Evolutionary conservation across 495 filamentous ascomycete species (phyloP).

Genomic region (Darksidea phi): DNA sequence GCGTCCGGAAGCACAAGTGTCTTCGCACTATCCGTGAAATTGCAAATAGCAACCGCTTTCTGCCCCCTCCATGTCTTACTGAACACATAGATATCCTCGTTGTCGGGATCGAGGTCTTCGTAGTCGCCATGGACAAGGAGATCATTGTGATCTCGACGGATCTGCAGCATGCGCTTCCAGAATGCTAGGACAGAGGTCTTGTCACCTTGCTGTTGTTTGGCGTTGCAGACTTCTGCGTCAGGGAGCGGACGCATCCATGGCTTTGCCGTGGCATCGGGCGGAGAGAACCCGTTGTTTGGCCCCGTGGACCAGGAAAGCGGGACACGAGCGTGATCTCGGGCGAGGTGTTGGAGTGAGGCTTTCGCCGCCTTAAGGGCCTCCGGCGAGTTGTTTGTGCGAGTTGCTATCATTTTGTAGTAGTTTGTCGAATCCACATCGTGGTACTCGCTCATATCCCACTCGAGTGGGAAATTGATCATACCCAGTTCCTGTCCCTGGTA

Average conservation of each 20-base stretch:
- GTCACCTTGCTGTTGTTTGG: constrained; percentile 50
- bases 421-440: constrained; percentile 70
- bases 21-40: constrained; percentile 42
- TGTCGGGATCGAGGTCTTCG: constrained; percentile 47
- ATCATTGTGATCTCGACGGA: constrained; percentile 55
- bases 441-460: constrained; percentile 67
- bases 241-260: constrained; percentile 65
- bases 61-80: constrained; percentile 45
- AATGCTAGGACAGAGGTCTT: constrained; percentile 51
- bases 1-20: not conserved
- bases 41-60: constrained; percentile 52
- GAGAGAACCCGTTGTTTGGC: constrained; percentile 55
- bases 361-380: constrained; percentile 14
- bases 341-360: constrained; percentile 17
- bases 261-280: constrained; percentile 51
- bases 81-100: constrained; percentile 51
- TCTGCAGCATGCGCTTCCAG: constrained; percentile 53
- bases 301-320: constrained; percentile 55
- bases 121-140: constrained; percentile 64
- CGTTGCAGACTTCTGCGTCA: constrained; percentile 50
- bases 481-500: constrained; percentile 79
- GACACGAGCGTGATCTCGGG: constrained; percentile 56
- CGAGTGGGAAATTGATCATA: constrained; percentile 66
- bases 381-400: constrained; percentile 46
- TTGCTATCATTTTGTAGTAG: constrained; percentile 49